A percentile compares a stretch with the other conserved stretches of the same genome.
Conservation (phyloP, 768 basidiomycete species). For the Coprinopsis sp. region DNA sequence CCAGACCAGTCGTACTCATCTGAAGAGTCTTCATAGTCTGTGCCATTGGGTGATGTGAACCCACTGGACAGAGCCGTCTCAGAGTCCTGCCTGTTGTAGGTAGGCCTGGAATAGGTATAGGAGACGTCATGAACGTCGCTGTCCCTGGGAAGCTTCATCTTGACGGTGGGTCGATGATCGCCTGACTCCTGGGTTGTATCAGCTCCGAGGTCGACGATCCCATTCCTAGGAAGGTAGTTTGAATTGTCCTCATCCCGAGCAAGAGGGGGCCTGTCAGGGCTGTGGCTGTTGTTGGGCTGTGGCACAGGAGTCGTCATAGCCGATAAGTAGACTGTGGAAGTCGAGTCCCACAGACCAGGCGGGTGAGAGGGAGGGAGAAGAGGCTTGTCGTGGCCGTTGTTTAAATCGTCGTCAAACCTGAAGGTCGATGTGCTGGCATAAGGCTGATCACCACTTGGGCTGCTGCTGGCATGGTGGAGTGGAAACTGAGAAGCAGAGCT, state of each 20-base stretch:
- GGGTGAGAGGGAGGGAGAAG: no score
- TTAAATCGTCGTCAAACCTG: background rate
- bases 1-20: constrained; percentile 71
- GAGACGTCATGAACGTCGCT: background rate
- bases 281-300: no score
- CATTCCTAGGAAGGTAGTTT: no score
- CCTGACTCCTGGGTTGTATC: background rate
- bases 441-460: background rate
- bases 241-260: no score
- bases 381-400: no score
- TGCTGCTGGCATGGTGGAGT: background rate
- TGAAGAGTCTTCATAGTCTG: constrained; percentile 57
- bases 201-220: no score
- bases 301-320: no score
- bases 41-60: constrained; percentile 43
- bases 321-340: no score
- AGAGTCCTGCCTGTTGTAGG: constrained; percentile 4
- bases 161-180: background rate
- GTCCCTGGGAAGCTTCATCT: background rate
- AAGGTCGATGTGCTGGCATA: constrained; percentile 1
- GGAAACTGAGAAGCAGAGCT: no score
- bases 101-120: background rate
- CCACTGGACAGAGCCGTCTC: constrained; percentile 9
- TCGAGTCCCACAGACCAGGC: no score
- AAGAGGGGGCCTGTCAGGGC: no score